Base-by-base conservation (phyloP, 192 early-diverging fungal genomes). In the Dissophora globulifera region DNA sequence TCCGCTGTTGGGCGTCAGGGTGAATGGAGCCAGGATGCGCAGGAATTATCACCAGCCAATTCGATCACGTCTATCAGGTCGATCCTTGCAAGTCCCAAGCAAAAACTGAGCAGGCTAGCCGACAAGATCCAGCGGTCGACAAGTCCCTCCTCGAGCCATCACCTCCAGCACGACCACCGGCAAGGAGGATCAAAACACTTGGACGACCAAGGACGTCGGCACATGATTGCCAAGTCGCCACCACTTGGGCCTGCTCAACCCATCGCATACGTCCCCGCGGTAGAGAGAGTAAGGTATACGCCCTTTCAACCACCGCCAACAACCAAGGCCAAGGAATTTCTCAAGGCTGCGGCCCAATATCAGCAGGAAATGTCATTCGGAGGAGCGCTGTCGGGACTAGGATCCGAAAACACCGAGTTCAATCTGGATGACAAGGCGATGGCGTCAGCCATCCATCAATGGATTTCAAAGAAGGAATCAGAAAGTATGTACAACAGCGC, bases 181-280 rank as follows among this genome's bases (percentile, higher is more conserved):
- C 66, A 62, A 30, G 67, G n/a, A n/a, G n/a, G 64, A 45, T 58
- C 70, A 7, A 82, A 69, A 30, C 64, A 74, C 46, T 52, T 41
- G 55, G 56, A 71, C 11, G 48, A 66, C 25, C 55, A 64, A 58
- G 58, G 35, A 7, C 50, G 67, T 31, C 65, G 71, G 32, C 60
- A 70, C 13, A 23, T 50, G 13, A 49, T 79, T 23, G 30, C 61
- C 1, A 82, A 82, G 62, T 78, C 75, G 4, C 76, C 75, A 0
- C 61, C 76, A 31, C 31, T 82, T 13, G 81, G 75, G 32, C 81
- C 81, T 26, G 81, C 81, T 16, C 33, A 64, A 29, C 81, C 81
- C 2, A 65, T 79, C n/a, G 81, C 76, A 1, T 82, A 82, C 49
- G 78, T 82, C 38, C 81, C 81, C 22, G 81, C 81, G 17, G 71